Evolutionary conservation across 306 rosid species (phyloP).

Genomic region (Morella rubra): DNA sequence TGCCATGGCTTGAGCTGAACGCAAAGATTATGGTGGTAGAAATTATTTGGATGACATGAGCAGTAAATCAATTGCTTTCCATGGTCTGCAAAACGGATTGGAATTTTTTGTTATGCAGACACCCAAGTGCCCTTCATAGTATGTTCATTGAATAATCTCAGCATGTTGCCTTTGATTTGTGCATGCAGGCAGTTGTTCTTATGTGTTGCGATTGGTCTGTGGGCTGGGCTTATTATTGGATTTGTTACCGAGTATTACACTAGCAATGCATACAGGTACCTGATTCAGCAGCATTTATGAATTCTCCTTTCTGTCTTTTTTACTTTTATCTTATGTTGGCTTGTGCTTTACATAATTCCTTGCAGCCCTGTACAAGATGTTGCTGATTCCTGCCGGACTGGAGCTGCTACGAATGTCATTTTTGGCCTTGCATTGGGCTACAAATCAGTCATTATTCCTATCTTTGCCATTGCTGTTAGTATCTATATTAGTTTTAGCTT

Average conservation of each 20-base stretch:
- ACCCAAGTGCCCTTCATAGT: neutral
- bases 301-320: neutral
- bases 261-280: constrained; percentile 92
- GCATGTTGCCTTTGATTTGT: constrained; percentile 20
- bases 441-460: constrained; percentile 95
- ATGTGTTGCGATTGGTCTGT: constrained; percentile 89
- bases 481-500: constrained; percentile 91
- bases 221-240: constrained; percentile 97
- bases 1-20: neutral
- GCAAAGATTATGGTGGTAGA: neutral
- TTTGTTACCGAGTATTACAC: constrained; percentile 91
- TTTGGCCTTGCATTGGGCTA: constrained; percentile 99
- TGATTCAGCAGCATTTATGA: constrained; percentile 5
- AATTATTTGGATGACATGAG: neutral
- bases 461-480: constrained; percentile 86
- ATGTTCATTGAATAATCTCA: neutral
- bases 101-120: neutral
- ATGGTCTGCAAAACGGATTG: neutral
- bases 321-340: neutral
- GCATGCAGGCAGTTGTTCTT: constrained; percentile 82
- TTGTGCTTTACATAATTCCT: constrained; percentile 11
- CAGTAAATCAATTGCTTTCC: too few relatives aligned
- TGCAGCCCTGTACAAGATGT: constrained; percentile 97
- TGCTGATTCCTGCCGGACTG: constrained; percentile 95
- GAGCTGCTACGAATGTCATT: constrained; percentile 96